Conservation (phyloP, 2,329 filamentous ascomycete species). For the Rhynchosporium secalis region DNA sequence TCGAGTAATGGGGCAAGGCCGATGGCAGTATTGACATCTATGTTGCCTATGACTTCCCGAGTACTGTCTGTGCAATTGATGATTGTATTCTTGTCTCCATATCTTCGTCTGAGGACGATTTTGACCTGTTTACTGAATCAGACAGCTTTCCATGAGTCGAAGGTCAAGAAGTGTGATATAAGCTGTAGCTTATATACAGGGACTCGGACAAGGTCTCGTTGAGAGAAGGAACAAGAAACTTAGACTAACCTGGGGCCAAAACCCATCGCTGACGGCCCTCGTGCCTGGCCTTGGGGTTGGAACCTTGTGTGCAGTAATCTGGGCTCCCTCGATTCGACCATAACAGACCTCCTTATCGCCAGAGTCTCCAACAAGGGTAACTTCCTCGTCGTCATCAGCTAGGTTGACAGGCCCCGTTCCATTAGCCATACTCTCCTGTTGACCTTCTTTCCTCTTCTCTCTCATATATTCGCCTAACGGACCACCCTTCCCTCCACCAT, state of each 20-base stretch:
- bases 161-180: neutral
- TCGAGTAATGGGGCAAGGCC: constrained; percentile 76
- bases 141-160: neutral
- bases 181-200: neutral
- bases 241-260: constrained; percentile 58
- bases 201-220: neutral
- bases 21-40: constrained; percentile 67
- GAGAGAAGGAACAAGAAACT: neutral
- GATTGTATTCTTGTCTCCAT: constrained; percentile 54
- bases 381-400: constrained; percentile 56
- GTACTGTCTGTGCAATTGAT: constrained; percentile 76
- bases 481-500: constrained; percentile 53
- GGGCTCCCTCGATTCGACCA: constrained; percentile 70
- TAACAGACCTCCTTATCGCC: constrained; percentile 76
- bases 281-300: constrained; percentile 67
- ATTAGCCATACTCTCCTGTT: constrained; percentile 36
- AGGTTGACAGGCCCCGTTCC: constrained; percentile 42
- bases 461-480: constrained; percentile 67
- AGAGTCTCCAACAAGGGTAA: constrained; percentile 58
- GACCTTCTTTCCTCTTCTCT: constrained; percentile 53
- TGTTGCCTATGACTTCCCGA: constrained; percentile 69
- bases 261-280: constrained; percentile 54
- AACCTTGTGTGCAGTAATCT: constrained; percentile 65
- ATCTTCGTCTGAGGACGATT: constrained; percentile 63
- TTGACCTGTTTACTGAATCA: constrained; percentile 52